phyloP scores from a whole-genome alignment of 2,329 filamentous ascomycete genomes.

The Fusarium pseudoanthophilum region DNA sequence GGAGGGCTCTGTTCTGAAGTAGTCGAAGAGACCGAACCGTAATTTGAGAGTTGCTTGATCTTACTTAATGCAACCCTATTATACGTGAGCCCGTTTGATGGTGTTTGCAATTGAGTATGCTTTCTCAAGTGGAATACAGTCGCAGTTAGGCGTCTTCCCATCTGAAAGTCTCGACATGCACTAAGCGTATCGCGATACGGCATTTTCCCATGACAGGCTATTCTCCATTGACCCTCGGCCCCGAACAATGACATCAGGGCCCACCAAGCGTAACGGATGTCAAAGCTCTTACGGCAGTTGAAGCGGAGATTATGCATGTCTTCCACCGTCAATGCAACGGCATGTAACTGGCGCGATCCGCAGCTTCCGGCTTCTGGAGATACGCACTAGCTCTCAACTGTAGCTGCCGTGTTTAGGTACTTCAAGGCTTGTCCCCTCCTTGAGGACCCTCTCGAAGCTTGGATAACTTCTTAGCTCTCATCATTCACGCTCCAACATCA shows the following conservation, averaged over 20 bases:
- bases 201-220: neutral
- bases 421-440: neutral
- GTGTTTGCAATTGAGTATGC: too few relatives aligned
- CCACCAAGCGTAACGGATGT: neutral
- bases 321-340: neutral
- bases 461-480: too few relatives aligned
- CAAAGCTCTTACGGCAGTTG: neutral
- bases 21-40: accelerated
- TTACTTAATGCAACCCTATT: neutral
- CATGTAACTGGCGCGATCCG: neutral
- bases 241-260: neutral
- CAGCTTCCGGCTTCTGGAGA: neutral
- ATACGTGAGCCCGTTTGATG: too few relatives aligned
- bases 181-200: too few relatives aligned
- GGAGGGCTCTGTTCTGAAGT: neutral
- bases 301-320: too few relatives aligned
- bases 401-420: neutral
- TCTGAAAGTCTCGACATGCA: too few relatives aligned
- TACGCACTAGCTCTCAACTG: neutral
- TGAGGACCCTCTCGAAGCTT: neutral
- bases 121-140: neutral
- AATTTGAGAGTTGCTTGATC: accelerated
- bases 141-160: neutral
- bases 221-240: too few relatives aligned
- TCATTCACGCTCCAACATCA: too few relatives aligned